A percentile compares a stretch with the other conserved stretches of the same genome.
Conservation (phyloP, 306 rosid genomes). For the Lathyrus aphaca region DNA sequence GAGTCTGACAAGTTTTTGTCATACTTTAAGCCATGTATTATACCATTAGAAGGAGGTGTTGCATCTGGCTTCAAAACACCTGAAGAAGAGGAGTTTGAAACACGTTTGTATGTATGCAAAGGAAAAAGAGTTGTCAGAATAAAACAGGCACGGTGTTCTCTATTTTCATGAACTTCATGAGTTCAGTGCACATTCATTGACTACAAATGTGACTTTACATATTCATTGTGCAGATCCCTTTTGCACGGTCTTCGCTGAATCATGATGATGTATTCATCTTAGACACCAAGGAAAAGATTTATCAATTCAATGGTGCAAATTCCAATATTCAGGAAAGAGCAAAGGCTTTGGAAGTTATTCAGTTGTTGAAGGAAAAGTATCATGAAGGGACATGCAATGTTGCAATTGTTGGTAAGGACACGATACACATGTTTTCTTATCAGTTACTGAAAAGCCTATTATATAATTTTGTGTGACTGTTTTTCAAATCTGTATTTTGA, state of each 20-base stretch:
- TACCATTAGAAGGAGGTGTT: conserved; percentile 94
- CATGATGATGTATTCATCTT: conserved; percentile 98
- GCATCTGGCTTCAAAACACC: conserved; percentile 81
- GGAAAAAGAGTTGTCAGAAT: conserved; percentile 99
- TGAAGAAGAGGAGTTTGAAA: conserved; percentile 87
- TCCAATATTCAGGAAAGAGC: conserved; percentile 99
- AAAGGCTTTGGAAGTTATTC: conserved; percentile 93
- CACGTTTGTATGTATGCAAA: conserved; percentile 79
- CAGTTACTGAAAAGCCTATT: conserved; percentile 21
- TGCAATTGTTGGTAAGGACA: conserved; percentile 92
- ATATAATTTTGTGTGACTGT: conserved; percentile 22
- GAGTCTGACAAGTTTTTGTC: conserved; percentile 98
- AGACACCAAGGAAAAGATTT: conserved; percentile 81
- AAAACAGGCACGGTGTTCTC: conserved; percentile 74
- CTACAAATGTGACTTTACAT: conserved; percentile 37
- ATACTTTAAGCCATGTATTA: conserved; percentile 94
- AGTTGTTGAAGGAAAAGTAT: conserved; percentile 91
- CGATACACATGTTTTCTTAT: conserved; percentile 39
- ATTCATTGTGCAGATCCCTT: conserved; percentile 76
- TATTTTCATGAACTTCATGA: conserved; percentile 24
- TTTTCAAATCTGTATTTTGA: conserved; percentile 32
- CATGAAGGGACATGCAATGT: conserved; percentile 86
- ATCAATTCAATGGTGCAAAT: conserved; percentile 97
- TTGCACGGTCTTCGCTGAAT: conserved; percentile 91
- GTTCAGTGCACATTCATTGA: conserved; percentile 42